These are phyloP conservation scores for Rhodotorula sp. DNA, from an alignment of 1,284 basidiomycete genomes.

Conservation along the genomic window DNA sequence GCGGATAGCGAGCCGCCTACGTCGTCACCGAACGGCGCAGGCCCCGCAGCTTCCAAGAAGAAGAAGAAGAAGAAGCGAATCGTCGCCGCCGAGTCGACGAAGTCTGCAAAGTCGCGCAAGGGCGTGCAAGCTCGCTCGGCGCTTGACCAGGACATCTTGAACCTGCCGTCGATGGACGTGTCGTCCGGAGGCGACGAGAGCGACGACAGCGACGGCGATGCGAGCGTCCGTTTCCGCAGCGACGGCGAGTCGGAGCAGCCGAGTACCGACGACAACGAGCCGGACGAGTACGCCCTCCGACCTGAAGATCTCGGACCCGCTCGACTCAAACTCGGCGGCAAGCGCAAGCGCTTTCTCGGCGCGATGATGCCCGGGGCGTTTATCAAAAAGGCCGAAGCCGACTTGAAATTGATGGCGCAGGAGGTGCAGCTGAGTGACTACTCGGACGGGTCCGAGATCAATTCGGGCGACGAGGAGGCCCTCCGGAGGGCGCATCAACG, in stretches of 20 bases:
- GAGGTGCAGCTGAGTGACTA: conserved; percentile 28
- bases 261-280: not conserved
- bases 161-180: not conserved
- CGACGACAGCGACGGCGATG: not conserved
- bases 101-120: not conserved
- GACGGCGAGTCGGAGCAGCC: conserved; percentile 13
- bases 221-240: not conserved
- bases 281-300: conserved; percentile 1
- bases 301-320: not conserved
- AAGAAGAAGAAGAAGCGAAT: no score
- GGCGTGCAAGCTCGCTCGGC: not conserved
- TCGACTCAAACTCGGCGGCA: conserved; percentile 34
- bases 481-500: not conserved
- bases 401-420: conserved; percentile 41
- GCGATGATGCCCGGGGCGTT: conserved; percentile 45
- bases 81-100: not conserved
- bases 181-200: not conserved
- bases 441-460: conserved; percentile 24
- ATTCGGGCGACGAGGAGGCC: conserved; percentile 38
- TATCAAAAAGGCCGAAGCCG: conserved; percentile 42
- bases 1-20: conserved; percentile 30
- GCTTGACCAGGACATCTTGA: conserved; percentile 16
- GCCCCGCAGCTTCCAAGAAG: not conserved
- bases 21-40: conserved; percentile 5
- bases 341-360: conserved; percentile 32